Evolutionary conservation across 1,284 basidiomycete species (phyloP).

Genomic region (Ceratobasidium sp.): DNA sequence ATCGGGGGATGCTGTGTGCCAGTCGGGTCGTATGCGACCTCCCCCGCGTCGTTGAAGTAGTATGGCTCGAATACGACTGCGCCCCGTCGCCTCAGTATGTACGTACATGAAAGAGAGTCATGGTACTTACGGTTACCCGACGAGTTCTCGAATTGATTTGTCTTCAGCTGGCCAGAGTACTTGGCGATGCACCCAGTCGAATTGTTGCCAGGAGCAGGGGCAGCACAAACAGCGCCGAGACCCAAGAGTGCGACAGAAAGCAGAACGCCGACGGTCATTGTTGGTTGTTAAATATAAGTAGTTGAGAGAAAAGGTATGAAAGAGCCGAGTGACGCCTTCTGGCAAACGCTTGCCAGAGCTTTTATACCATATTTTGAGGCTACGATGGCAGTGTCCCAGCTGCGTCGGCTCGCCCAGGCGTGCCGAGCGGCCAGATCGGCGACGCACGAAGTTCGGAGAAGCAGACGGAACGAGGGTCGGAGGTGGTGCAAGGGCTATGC

Average conservation of each 20-base stretch:
- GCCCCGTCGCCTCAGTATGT: too few relatives aligned
- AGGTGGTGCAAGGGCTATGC: not conserved
- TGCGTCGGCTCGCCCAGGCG: too few relatives aligned
- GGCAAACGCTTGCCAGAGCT: not conserved
- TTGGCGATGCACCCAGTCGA: not conserved
- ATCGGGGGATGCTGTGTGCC: not conserved
- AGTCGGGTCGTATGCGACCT: not conserved
- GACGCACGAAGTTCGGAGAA: too few relatives aligned
- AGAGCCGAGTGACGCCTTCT: not conserved
- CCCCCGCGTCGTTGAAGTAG: not conserved
- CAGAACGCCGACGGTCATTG: too few relatives aligned
- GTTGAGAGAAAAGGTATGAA: not conserved
- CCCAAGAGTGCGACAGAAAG: slow-evolving; percentile 1
- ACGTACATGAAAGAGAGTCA: too few relatives aligned
- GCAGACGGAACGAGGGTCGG: not conserved
- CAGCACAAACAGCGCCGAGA: not conserved
- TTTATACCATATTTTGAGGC: not conserved
- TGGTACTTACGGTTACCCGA: not conserved
- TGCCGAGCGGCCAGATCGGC: not conserved
- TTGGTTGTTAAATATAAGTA: too few relatives aligned
- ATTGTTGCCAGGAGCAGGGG: not conserved
- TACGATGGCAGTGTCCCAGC: not conserved
- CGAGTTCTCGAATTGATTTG: too few relatives aligned
- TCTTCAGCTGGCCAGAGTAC: not conserved
- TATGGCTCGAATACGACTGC: not conserved